Percentiles rank a stretch among this genome's conserved stretches.
phyloP scores from a whole-genome alignment of 129 eudicot genomes.

The Scalesia atractyloides region DNA sequence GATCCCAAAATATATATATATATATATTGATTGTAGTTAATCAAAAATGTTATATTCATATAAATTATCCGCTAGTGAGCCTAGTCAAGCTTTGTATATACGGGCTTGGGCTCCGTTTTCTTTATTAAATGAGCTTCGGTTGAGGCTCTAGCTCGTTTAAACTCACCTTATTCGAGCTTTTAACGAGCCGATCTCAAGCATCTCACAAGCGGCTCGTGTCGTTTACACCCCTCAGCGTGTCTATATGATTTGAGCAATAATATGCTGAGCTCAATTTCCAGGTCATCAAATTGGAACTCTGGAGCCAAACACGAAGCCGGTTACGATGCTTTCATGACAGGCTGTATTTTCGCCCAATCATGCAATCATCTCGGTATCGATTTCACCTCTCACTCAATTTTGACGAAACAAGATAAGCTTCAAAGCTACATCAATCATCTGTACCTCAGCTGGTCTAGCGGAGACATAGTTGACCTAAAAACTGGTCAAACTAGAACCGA shows the following conservation, averaged over 20 bases:
- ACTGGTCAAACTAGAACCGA: constrained; percentile 52
- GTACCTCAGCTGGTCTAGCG: constrained; percentile 82
- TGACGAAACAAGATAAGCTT: constrained; percentile 58
- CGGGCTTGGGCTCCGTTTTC: no score
- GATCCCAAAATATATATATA: no score
- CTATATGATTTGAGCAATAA: not conserved
- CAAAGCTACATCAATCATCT: constrained; percentile 65
- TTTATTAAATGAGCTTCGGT: not conserved
- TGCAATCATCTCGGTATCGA: constrained; percentile 68
- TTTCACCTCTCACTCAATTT: constrained; percentile 28
- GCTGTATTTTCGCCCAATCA: constrained; percentile 85
- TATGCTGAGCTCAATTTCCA: constrained; percentile 22
- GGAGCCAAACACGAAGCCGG: constrained; percentile 99
- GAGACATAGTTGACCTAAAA: constrained; percentile 68
- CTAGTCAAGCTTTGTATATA: not conserved
- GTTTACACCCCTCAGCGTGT: not conserved
- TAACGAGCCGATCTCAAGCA: not conserved
- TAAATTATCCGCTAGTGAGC: not conserved
- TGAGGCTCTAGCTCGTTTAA: not conserved
- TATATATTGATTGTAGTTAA: not conserved
- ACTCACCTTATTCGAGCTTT: not conserved
- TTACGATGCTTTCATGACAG: constrained; percentile 98
- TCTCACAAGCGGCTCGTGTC: not conserved
- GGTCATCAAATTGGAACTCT: constrained; percentile 93
- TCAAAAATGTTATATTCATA: not conserved